Percentiles rank a stretch among this genome's conserved stretches.
phyloP scores from a whole-genome alignment of 1,284 basidiomycete species.

The Cerrena zonata region DNA sequence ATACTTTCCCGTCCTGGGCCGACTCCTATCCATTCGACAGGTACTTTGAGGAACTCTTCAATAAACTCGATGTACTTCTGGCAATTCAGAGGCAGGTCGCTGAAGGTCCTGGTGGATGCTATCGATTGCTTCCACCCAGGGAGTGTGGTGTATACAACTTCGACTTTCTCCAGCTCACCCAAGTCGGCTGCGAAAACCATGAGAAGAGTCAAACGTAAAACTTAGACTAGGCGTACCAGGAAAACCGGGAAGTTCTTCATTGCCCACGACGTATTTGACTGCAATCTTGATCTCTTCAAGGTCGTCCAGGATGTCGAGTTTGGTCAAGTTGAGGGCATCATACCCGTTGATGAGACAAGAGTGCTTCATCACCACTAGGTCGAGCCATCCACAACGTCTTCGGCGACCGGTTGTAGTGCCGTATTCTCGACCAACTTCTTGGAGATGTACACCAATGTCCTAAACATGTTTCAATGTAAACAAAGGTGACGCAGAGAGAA shows the following conservation, averaged over 20 bases:
- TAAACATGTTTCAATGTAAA: conserved; percentile 26
- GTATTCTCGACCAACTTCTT: conserved; percentile 90
- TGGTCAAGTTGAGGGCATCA: conserved; percentile 89
- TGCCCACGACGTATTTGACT: conserved; percentile 75
- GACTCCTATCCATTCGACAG: conserved; percentile 87
- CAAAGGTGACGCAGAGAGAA: neutral
- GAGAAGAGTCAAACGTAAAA: neutral
- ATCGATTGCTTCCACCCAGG: conserved; percentile 91
- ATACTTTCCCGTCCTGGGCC: conserved; percentile 81
- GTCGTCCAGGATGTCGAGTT: conserved; percentile 87
- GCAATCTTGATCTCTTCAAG: conserved; percentile 87
- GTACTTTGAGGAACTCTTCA: conserved; percentile 75
- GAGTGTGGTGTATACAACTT: conserved; percentile 86
- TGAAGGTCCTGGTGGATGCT: conserved; percentile 58
- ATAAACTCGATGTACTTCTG: conserved; percentile 86
- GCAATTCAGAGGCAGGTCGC: conserved; percentile 83
- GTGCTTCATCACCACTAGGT: conserved; percentile 90
- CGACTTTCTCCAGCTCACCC: conserved; percentile 73
- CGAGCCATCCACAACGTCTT: conserved; percentile 94
- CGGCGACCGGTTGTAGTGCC: conserved; percentile 89
- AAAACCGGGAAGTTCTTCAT: conserved; percentile 78
- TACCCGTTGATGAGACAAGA: conserved; percentile 95
- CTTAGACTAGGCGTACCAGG: conserved; percentile 52
- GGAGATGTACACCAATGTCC: conserved; percentile 82
- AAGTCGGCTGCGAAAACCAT: conserved; percentile 62